A percentile compares a stretch with the other conserved stretches of the same genome.
Evolutionary conservation across 2,329 filamentous ascomycete genomes (phyloP).

Genomic region (Aspergillus sp.): DNA sequence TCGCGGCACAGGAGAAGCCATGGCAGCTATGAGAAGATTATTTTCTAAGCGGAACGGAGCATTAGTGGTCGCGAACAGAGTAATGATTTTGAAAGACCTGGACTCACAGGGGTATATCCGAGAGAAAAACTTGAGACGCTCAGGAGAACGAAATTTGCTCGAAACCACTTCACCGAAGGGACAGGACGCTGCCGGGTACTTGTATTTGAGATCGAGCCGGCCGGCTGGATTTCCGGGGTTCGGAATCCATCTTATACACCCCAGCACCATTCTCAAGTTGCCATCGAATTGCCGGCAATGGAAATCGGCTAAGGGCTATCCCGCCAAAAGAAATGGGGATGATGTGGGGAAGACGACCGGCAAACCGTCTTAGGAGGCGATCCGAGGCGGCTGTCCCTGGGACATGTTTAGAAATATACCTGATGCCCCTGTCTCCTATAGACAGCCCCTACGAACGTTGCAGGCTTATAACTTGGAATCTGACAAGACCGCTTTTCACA

Average conservation of each 20-base stretch:
- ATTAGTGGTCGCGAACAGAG: background rate
- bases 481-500: background rate
- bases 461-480: background rate
- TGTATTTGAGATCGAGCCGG: conserved; percentile 46
- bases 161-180: background rate
- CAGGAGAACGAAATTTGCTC: background rate
- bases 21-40: conserved; percentile 33
- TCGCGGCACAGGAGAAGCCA: conserved; percentile 58
- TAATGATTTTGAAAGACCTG: conserved; percentile 1
- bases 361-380: conserved; percentile 4
- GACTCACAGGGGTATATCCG: conserved; percentile 5
- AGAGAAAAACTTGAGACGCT: background rate
- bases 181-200: conserved; percentile 21
- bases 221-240: conserved; percentile 36
- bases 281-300: conserved; percentile 36
- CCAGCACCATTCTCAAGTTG: conserved; percentile 27
- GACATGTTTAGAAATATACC: background rate
- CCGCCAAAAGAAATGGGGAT: conserved; percentile 30
- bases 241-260: conserved; percentile 27
- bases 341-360: conserved; percentile 28
- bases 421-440: background rate
- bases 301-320: conserved; percentile 44
- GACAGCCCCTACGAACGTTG: background rate
- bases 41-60: background rate
- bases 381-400: background rate